Evolutionary conservation across 2,329 filamentous ascomycete species (phyloP).

Genomic region (Orbilia javanica): DNA sequence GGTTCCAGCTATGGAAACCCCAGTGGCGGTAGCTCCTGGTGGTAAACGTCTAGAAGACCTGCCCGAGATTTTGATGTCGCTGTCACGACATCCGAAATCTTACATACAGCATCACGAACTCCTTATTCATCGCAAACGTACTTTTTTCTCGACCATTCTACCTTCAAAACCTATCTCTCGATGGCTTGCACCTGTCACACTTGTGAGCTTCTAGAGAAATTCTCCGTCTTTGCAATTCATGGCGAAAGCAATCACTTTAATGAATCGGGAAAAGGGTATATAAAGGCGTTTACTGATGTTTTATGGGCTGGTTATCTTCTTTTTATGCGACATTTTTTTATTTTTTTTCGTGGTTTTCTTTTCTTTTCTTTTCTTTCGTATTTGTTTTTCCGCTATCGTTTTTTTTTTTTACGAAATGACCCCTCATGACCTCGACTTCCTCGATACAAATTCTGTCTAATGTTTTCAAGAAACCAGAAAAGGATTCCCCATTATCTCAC

Average conservation of each 20-base stretch:
- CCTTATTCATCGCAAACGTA: constrained; percentile 36
- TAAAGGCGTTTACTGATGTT: constrained; percentile 58
- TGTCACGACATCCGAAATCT: constrained; percentile 39
- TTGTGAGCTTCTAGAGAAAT: constrained; percentile 21
- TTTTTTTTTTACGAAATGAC: constrained; percentile 60
- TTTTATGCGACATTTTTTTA: constrained; percentile 53
- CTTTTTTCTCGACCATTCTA: constrained; percentile 61
- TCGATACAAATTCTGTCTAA: constrained; percentile 55
- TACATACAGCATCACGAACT: constrained; percentile 51
- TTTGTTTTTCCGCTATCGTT: constrained; percentile 62
- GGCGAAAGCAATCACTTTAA: constrained; percentile 56
- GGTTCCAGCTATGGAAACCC: constrained; percentile 75
- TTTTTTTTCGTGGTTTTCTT: constrained; percentile 46
- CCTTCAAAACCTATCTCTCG: constrained; percentile 58
- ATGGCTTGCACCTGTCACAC: constrained; percentile 56
- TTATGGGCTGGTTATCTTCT: constrained; percentile 57
- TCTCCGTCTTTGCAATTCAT: constrained; percentile 57
- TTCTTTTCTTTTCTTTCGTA: constrained; percentile 56
- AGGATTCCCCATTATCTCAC: constrained; percentile 60
- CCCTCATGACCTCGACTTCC: constrained; percentile 43
- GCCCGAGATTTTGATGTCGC: constrained; percentile 49
- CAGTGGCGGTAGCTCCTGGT: constrained; percentile 77
- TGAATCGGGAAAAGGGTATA: constrained; percentile 67
- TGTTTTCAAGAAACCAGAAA: constrained; percentile 54
- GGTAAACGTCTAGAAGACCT: constrained; percentile 66